Percentiles rank a stretch among this genome's conserved stretches.
Conservation (phyloP, 768 basidiomycete species). For the Boletus rex-veris region DNA sequence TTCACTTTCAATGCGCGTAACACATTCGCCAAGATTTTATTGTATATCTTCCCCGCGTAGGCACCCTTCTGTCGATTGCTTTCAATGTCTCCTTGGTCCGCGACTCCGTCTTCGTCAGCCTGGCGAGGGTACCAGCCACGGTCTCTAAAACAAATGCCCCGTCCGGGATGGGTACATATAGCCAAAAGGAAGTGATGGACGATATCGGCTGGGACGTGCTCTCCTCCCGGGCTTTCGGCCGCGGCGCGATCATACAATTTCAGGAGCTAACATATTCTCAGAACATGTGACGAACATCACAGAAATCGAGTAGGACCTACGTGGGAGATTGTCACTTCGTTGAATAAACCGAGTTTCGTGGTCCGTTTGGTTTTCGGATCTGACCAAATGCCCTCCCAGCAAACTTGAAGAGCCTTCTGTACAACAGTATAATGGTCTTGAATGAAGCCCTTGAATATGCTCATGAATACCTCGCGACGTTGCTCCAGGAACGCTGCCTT, state of each 20-base stretch:
- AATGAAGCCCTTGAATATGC: conserved; percentile 67
- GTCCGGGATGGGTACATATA: conserved; percentile 75
- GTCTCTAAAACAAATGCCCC: conserved; percentile 85
- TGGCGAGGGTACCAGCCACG: conserved; percentile 89
- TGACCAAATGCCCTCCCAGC: conserved; percentile 75
- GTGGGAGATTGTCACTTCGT: conserved; percentile 59
- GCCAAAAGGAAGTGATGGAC: conserved; percentile 86
- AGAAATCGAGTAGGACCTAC: conserved; percentile 36
- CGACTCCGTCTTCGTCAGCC: conserved; percentile 37
- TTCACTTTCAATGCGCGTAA: conserved; percentile 78
- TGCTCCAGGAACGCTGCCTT: conserved; percentile 71
- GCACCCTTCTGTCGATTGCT: conserved; percentile 31
- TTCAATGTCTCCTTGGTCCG: conserved; percentile 37
- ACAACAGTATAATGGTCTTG: conserved; percentile 65
- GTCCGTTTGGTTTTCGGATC: conserved; percentile 72
- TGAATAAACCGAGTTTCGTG: conserved; percentile 68
- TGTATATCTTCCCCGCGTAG: conserved; percentile 55
- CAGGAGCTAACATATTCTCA: conserved; percentile 45
- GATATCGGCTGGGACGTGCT: conserved; percentile 69
- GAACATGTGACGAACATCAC: background rate
- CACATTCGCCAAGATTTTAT: conserved; percentile 78
- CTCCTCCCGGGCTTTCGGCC: conserved; percentile 46
- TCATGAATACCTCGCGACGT: conserved; percentile 58
- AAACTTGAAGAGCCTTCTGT: conserved; percentile 63
- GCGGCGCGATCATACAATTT: conserved; percentile 67